phyloP scores from a whole-genome alignment of 805 yeast species.

The Wickerhamiella domercqiae region DNA sequence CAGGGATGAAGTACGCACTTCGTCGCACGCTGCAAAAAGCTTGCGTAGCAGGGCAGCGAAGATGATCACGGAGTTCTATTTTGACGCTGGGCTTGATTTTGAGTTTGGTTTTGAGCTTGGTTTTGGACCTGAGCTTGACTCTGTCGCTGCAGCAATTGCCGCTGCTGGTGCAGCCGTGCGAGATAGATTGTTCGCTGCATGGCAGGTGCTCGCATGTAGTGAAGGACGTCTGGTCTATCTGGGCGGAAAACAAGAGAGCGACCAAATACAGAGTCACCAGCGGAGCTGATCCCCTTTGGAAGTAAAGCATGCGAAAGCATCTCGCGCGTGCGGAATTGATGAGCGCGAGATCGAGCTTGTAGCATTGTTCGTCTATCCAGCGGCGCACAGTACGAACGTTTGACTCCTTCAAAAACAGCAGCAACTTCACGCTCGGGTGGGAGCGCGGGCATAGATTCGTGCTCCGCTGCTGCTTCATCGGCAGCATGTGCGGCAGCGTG shows the following conservation, averaged over 20 bases:
- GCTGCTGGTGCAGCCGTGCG: slow-evolving; percentile 14
- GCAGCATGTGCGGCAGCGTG: slow-evolving; percentile 12
- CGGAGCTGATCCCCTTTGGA: slow-evolving; percentile 34
- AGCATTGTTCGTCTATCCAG: slow-evolving; percentile 57
- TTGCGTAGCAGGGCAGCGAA: not conserved
- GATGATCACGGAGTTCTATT: not conserved
- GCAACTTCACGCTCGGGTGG: slow-evolving; percentile 52
- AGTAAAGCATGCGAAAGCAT: slow-evolving; percentile 72
- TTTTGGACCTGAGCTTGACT: not conserved
- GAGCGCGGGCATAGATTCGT: slow-evolving; percentile 13
- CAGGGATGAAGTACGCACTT: no score
- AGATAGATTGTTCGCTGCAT: slow-evolving; percentile 19
- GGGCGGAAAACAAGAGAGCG: slow-evolving; percentile 62
- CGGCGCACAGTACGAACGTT: slow-evolving; percentile 38
- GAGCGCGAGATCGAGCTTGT: slow-evolving; percentile 55
- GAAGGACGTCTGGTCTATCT: slow-evolving; percentile 45
- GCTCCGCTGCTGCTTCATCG: slow-evolving; percentile 13
- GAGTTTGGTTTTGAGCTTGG: not conserved
- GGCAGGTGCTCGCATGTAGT: slow-evolving; percentile 22
- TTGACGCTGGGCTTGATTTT: not conserved
- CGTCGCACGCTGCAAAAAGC: not conserved
- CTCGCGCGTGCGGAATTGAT: slow-evolving; percentile 77
- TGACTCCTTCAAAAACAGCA: slow-evolving; percentile 77
- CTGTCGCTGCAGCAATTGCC: slow-evolving; percentile 10
- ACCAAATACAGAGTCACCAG: slow-evolving; percentile 46